Evolutionary conservation across 257 asterid species (phyloP).

Genomic region (Solanum corneliomulleri): DNA sequence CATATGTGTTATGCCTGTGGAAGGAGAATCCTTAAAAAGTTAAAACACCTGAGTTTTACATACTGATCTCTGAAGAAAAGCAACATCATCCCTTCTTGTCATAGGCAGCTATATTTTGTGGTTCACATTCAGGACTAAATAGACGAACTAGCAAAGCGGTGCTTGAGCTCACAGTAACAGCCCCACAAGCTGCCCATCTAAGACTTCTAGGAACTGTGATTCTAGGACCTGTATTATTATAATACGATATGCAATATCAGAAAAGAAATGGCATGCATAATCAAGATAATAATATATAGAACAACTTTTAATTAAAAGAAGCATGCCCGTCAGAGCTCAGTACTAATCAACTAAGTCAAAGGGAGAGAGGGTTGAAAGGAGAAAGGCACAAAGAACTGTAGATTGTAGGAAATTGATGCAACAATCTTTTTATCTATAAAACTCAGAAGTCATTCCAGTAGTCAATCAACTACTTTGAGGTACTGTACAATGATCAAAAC

Average conservation of each 20-base stretch:
- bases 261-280: neutral
- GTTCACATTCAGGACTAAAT: slow-evolving; percentile 79
- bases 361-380: neutral
- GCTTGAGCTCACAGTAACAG: slow-evolving; percentile 44
- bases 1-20: neutral
- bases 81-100: slow-evolving; percentile 33
- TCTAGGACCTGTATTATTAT: slow-evolving; percentile 62
- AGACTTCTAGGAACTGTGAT: slow-evolving; percentile 65
- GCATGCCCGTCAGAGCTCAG: neutral
- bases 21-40: neutral
- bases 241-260: neutral
- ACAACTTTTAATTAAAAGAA: neutral
- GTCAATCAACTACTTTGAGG: neutral
- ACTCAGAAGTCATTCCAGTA: neutral
- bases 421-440: neutral
- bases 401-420: neutral
- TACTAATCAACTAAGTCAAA: neutral
- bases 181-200: slow-evolving; percentile 84
- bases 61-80: neutral
- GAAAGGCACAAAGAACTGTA: neutral
- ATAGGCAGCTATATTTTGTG: slow-evolving; percentile 75
- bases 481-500: neutral
- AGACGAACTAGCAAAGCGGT: slow-evolving; percentile 70
- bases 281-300: neutral
- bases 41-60: neutral